Base-by-base conservation (phyloP, 2,329 filamentous ascomycete genomes). In the Pochonia chlamydosporia region DNA sequence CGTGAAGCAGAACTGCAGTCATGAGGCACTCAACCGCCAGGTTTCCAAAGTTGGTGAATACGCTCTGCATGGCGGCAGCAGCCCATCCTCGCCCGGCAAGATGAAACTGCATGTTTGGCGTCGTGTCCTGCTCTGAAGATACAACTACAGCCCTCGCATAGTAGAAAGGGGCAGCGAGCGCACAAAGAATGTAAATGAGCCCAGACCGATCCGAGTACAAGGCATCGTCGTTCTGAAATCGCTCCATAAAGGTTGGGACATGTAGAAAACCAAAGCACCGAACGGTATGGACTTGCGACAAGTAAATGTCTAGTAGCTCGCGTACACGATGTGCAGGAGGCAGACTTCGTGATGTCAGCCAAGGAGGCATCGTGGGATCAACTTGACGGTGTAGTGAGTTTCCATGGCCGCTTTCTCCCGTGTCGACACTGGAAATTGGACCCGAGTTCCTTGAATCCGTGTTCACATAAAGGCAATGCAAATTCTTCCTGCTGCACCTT, bases 231-330 rank as follows among this genome's bases (percentile, higher is more conserved):
- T 46, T 35, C 6, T 23, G 36, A n/a, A 46, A 41, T 16, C 25
- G 33, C 7, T 40, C 44, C 44, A 46, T 46, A 30, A 46, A 46
- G 18, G 44, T 46, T 13, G 44, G 44, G 8, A 46, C 23, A 14
- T 46, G 44, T 9, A 46, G 16, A 25, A 46, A 46, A 4, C 44
- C 44, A 24, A 46, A 24, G 26, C 44, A 46, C 25, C 44, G 44
- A 11, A 46, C 44, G 13, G 36, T 46, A 26, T 46, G 44, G 4
- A 47, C 28, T 14, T 33, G 28, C 14, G 37, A 31, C n/a, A 47
- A 47, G 44, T 47, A 47, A 7, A 47, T 35, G 44, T 47, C 44
- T n/a, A 47, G 24, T 10, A 47, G 44, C n/a, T 35, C 37, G 20
- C 45, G 39, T 39, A 47, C 30, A 18, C 39, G 45, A 28, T 47